These are phyloP conservation scores for Bocquillonia castaneifolia DNA, from an alignment of 441 rosid species.

Conservation along the genomic window DNA sequence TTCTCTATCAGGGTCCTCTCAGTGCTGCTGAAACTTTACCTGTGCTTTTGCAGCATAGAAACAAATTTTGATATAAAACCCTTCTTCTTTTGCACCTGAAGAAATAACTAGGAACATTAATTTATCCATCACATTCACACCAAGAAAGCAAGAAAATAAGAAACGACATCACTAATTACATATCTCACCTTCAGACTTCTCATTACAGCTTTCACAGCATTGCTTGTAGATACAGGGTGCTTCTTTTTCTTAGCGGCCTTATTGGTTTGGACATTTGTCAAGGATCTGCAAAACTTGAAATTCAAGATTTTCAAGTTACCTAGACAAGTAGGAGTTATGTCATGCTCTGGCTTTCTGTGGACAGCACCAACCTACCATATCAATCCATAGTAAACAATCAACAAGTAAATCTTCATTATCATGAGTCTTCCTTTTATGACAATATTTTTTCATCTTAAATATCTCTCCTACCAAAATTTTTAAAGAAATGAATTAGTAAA, in stretches of 20 bases:
- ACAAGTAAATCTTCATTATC: not conserved
- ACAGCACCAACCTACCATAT: conserved; percentile 26
- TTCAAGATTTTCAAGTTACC: conserved; percentile 24
- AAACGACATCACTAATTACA: not conserved
- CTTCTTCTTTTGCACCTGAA: conserved; percentile 29
- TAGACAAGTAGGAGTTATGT: conserved; percentile 23
- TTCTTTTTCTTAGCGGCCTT: conserved; percentile 22
- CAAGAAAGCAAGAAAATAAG: not conserved
- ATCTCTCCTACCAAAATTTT: not conserved
- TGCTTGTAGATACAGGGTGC: conserved; percentile 17
- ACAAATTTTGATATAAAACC: conserved; percentile 26
- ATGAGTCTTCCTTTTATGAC: not conserved
- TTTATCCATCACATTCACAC: not conserved
- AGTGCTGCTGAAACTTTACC: not conserved
- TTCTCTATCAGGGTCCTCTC: not conserved
- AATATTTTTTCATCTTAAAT: not conserved
- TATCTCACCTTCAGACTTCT: conserved; percentile 29
- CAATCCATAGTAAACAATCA: conserved; percentile 5
- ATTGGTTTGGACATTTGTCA: conserved; percentile 17
- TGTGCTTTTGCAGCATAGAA: conserved; percentile 16
- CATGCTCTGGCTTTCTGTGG: conserved; percentile 15
- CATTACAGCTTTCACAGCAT: conserved; percentile 20
- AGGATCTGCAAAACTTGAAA: conserved; percentile 28
- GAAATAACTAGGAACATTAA: conserved; percentile 4
- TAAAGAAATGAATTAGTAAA: no score